These are phyloP conservation scores for Dendrocalamus sinicus DNA, from an alignment of 176 grass and related monocot genomes.

Conservation along the genomic window DNA sequence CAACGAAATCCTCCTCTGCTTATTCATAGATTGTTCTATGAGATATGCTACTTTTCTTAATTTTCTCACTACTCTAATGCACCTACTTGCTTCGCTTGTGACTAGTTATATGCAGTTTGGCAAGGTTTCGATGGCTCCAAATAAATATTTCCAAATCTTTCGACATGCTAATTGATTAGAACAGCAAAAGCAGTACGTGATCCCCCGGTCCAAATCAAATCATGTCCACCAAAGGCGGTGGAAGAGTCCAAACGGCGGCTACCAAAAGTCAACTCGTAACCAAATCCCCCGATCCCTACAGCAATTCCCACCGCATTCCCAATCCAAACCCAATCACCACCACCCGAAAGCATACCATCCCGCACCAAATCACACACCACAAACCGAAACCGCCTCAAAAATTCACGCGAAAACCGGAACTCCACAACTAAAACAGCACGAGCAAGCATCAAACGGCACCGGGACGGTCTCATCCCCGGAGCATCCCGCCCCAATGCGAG, in stretches of 20 bases:
- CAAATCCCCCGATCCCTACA: constrained; percentile 14
- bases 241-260: constrained; percentile 14
- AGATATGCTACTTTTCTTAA: constrained; percentile 33
- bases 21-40: background rate
- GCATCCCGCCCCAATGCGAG: constrained; percentile 10
- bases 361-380: constrained; percentile 6
- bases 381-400: constrained; percentile 14
- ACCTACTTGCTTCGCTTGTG: constrained; percentile 7
- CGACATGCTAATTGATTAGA: constrained; percentile 14
- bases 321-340: constrained; percentile 25
- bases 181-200: constrained; percentile 16
- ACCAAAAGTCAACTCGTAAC: constrained; percentile 45
- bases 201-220: constrained; percentile 26
- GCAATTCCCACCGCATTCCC: background rate
- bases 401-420: constrained; percentile 10
- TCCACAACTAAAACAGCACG: background rate
- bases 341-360: constrained; percentile 5
- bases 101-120: background rate
- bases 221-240: background rate
- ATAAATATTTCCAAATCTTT: background rate
- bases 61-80: background rate
- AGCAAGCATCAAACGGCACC: background rate
- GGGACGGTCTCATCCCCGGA: background rate
- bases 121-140: background rate
- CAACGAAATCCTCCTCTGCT: background rate